A percentile compares a stretch with the other conserved stretches of the same genome.
Evolutionary conservation across 2,329 filamentous ascomycete genomes (phyloP).

Genomic region (Aspergillus udagawae): DNA sequence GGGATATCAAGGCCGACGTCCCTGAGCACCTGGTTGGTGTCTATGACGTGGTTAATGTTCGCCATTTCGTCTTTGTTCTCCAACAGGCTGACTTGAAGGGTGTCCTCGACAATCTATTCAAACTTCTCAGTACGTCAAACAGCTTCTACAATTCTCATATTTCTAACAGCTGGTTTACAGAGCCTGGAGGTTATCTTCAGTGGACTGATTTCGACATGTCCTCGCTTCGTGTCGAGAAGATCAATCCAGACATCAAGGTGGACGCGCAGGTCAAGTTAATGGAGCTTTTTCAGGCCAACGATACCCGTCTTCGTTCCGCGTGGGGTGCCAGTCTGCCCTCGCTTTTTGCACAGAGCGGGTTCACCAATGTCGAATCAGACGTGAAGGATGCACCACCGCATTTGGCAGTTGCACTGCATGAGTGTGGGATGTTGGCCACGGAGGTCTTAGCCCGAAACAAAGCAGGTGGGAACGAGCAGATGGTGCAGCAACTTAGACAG

Average conservation of each 20-base stretch:
- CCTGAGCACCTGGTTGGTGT: not conserved
- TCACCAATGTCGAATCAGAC: not conserved
- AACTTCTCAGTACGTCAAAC: not conserved
- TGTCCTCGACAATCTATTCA: not conserved
- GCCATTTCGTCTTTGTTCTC: conserved; percentile 1
- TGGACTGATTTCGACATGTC: not conserved
- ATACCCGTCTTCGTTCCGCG: not conserved
- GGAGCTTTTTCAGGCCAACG: not conserved
- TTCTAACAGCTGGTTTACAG: not conserved
- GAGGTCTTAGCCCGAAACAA: not conserved
- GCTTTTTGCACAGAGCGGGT: not conserved
- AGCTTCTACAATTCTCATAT: not conserved
- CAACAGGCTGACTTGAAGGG: not conserved
- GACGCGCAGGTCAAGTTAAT: not conserved
- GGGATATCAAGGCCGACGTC: not conserved
- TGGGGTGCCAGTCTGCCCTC: not conserved
- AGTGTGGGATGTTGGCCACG: not conserved
- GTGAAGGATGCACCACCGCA: not conserved
- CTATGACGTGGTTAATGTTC: not conserved
- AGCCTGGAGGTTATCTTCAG: not conserved
- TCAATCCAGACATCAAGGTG: not conserved
- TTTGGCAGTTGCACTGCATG: not conserved
- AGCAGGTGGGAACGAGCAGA: not conserved
- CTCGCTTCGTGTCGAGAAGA: not conserved
- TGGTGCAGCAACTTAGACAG: not conserved